Evolutionary conservation across 768 basidiomycete species (phyloP).

Genomic region (Lactarius psammicola): DNA sequence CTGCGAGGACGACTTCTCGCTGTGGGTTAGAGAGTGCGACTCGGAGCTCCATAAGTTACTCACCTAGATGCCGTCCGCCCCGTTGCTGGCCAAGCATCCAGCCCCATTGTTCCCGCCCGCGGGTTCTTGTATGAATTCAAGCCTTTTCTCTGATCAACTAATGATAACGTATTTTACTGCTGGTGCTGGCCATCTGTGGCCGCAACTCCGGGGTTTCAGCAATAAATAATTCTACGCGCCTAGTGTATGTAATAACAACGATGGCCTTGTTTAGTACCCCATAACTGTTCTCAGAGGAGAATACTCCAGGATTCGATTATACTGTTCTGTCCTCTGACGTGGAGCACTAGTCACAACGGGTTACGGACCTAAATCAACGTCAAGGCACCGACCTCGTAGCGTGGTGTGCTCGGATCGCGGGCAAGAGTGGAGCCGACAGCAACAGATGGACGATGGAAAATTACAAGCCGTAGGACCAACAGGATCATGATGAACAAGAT

Average conservation of each 20-base stretch:
- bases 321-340: not conserved
- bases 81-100: not conserved
- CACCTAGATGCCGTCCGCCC: not conserved
- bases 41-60: not conserved
- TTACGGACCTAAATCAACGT: not conserved
- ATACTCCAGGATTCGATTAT: not conserved
- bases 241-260: conserved; percentile 1
- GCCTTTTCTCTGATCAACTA: not conserved
- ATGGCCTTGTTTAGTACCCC: not conserved
- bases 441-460: not conserved
- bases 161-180: not conserved
- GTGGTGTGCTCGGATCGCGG: not conserved
- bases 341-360: too few relatives aligned
- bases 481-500: not conserved
- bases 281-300: not conserved
- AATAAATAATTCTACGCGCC: not conserved
- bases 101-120: not conserved
- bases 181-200: not conserved
- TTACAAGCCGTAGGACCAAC: not conserved
- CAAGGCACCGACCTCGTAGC: not conserved
- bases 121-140: not conserved
- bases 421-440: not conserved
- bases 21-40: not conserved
- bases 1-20: conserved; percentile 35
- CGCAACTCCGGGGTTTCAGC: not conserved